Evolutionary conservation across 2,329 filamentous ascomycete genomes (phyloP).

Genomic region (Ascosphaera apis): DNA sequence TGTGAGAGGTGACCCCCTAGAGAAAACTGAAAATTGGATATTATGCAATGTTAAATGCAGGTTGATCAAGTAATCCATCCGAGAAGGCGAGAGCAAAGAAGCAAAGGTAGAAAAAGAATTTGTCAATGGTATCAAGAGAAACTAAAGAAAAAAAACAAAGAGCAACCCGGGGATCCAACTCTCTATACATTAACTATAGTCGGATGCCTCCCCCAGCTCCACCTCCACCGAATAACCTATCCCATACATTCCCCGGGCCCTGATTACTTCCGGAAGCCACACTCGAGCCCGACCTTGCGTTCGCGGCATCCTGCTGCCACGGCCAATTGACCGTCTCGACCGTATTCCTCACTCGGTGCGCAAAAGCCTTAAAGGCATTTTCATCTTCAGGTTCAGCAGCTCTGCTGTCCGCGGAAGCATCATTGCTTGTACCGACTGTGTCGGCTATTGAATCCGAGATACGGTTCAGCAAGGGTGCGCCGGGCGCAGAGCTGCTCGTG

Average conservation of each 20-base stretch:
- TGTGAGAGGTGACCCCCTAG: no score
- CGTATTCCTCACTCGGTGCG: slow-evolving; percentile 75
- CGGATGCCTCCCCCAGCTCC: no score
- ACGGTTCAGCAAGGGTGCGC: slow-evolving; percentile 9
- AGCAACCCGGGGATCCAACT: no score
- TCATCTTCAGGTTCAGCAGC: slow-evolving; percentile 28
- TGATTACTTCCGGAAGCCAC: slow-evolving; percentile 28
- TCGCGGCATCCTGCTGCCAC: slow-evolving; percentile 50
- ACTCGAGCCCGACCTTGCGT: slow-evolving; percentile 69
- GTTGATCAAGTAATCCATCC: no score
- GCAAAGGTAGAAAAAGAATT: no score
- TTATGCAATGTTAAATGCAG: no score
- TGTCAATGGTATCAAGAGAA: no score
- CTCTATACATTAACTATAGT: no score
- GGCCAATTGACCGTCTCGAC: slow-evolving; percentile 65
- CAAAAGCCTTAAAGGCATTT: slow-evolving; percentile 62
- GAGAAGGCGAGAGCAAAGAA: no score
- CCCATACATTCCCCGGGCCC: slow-evolving; percentile 5
- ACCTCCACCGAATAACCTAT: neutral
- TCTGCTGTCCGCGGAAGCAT: slow-evolving; percentile 14
- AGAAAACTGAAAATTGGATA: no score
- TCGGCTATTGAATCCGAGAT: slow-evolving; percentile 11
- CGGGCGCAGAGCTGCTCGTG: slow-evolving; percentile 13
- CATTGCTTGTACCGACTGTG: slow-evolving; percentile 9
- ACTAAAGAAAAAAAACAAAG: no score